Conservation (phyloP, 2,329 filamentous ascomycete genomes). For the Calcarisporium arbuscula region DNA sequence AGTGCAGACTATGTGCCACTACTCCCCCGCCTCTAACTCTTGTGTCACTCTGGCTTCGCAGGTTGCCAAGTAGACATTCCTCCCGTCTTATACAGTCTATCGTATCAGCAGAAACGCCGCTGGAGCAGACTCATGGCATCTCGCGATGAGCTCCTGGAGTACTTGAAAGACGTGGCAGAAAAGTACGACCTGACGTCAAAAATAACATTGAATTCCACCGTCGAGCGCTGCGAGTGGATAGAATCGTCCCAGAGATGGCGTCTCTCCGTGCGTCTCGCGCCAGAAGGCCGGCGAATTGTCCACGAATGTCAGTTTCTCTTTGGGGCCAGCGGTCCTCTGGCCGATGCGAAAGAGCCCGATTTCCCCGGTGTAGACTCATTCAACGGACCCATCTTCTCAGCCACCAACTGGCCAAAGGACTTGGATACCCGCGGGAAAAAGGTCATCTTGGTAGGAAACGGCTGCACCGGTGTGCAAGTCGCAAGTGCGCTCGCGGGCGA, state of each 20-base stretch:
- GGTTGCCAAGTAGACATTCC: too few relatives aligned
- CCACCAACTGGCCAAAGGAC: slow-evolving; percentile 46
- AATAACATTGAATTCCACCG: slow-evolving; percentile 31
- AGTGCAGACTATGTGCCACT: too few relatives aligned
- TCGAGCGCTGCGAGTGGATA: slow-evolving; percentile 32
- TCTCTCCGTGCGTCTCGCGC: slow-evolving; percentile 19
- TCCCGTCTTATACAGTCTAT: slow-evolving; percentile 53
- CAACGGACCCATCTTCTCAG: slow-evolving; percentile 46
- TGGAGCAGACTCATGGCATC: slow-evolving; percentile 54
- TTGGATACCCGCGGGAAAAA: slow-evolving; percentile 40
- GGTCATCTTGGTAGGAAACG: slow-evolving; percentile 49
- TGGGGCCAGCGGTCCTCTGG: slow-evolving; percentile 26
- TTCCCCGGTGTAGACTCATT: slow-evolving; percentile 46
- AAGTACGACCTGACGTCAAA: slow-evolving; percentile 33
- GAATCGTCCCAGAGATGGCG: slow-evolving; percentile 28
- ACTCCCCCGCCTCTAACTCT: too few relatives aligned
- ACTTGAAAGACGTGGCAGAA: slow-evolving; percentile 46
- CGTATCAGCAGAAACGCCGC: slow-evolving; percentile 52
- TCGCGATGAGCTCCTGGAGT: slow-evolving; percentile 48
- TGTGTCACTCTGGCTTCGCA: too few relatives aligned
- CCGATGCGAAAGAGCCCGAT: slow-evolving; percentile 26
- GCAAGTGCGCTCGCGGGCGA: slow-evolving; percentile 35
- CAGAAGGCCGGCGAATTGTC: slow-evolving; percentile 13
- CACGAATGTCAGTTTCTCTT: slow-evolving; percentile 37
- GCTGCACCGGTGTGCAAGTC: slow-evolving; percentile 49